A percentile compares a stretch with the other conserved stretches of the same genome.
Evolutionary conservation across 176 grass and related monocot species (phyloP).

Genomic region (Oryza coarctata): DNA sequence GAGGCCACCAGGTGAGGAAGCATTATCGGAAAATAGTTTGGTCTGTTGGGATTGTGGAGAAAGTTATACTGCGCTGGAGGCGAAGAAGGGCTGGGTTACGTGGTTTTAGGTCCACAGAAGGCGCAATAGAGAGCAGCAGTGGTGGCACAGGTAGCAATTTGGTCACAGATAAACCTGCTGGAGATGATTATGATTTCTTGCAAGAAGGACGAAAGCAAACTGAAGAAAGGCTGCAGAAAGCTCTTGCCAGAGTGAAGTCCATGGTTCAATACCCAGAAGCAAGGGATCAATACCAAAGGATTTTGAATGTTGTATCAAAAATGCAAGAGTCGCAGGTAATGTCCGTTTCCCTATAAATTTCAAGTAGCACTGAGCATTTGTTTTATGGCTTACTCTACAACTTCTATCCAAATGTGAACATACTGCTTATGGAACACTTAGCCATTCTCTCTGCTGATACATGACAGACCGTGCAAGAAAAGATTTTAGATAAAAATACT

Average conservation of each 20-base stretch:
- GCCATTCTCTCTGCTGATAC: constrained; percentile 4
- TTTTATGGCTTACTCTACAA: background rate
- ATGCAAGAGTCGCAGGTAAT: constrained; percentile 80
- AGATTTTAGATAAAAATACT: constrained; percentile 43
- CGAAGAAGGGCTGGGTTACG: constrained; percentile 72
- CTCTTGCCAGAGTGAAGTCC: constrained; percentile 75
- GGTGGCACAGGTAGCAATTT: constrained; percentile 20
- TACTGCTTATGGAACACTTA: background rate
- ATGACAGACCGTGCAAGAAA: constrained; percentile 59
- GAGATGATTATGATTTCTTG: constrained; percentile 69
- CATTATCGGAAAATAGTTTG: constrained; percentile 77
- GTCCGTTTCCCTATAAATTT: background rate
- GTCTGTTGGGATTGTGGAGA: constrained; percentile 77
- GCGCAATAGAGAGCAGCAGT: constrained; percentile 27
- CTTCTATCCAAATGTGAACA: constrained; percentile 1
- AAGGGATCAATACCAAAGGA: constrained; percentile 71
- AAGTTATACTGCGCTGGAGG: constrained; percentile 75
- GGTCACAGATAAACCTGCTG: constrained; percentile 11
- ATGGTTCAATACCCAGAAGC: constrained; percentile 77
- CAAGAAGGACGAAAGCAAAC: constrained; percentile 63
- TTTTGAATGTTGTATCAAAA: constrained; percentile 69
- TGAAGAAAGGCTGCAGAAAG: constrained; percentile 67
- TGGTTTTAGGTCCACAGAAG: constrained; percentile 58
- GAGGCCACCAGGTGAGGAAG: constrained; percentile 74
- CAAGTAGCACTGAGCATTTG: background rate